Evolutionary conservation across 2,329 filamentous ascomycete genomes (phyloP), one percentile per base, ranked within the genome.

Genomic region (Dactylellina haptotyla): DNA sequence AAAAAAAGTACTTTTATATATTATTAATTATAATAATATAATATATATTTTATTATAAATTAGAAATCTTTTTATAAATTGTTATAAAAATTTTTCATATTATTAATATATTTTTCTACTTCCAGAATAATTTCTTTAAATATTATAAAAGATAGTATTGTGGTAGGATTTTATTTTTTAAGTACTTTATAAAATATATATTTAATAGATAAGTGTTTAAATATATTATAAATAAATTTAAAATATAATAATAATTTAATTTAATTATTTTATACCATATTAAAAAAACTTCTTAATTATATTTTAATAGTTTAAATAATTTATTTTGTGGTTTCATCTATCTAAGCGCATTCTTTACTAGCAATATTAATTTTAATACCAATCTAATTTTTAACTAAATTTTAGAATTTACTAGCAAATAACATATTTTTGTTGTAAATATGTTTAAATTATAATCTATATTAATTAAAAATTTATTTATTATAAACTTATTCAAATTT

Each of bases 391-490:
- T 57, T 23, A 18, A 34, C n/a, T 43, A 9, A 43, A 43, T 43
- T 43, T 43, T 43, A 43, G 16, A 9, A 43, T 43, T 43, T 43
- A n/a, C 26, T 56, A 23, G 20, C 25, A 16, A 57, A 34, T 16
- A 25, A 9, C 18, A 9, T 10, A 43, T 9, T 16, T 43, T 10
- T 18, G 37, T 16, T 34, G 14, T 43, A 18, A 57, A 57, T 41
- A 43, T 41, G n/a, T 43, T 43, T 43, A 43, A 43, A 9, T 43
- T 43, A n/a, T 4, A 43, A 4, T 43, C 16, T 43, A 43, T 43
- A 43, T 43, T 43, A 16, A 43, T 43, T 43, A 43, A 43, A 43
- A 9, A 43, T 43, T 43, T 43, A 9, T 43, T 43, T 43, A 43
- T 43, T 43, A 43, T 43, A 43, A 43, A 43, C 16, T 43, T 9